A percentile compares a stretch with the other conserved stretches of the same genome.
Evolutionary conservation across 2,329 filamentous ascomycete species (phyloP).

Genomic region (Trichoderma gracile): DNA sequence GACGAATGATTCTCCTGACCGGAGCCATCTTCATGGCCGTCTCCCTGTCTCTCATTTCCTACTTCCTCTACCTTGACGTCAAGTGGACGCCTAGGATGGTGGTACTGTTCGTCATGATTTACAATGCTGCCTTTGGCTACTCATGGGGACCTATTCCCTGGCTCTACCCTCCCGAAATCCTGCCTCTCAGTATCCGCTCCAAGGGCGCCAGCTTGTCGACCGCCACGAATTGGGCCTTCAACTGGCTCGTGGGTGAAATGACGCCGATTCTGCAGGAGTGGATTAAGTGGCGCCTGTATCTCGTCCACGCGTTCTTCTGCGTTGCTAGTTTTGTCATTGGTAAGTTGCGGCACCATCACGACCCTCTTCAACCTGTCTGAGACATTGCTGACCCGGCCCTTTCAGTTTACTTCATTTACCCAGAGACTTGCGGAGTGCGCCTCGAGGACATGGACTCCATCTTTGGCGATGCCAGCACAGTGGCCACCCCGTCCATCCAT

Average conservation of each 20-base stretch:
- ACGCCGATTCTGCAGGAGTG: slow-evolving; percentile 89
- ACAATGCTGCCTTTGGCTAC: slow-evolving; percentile 95
- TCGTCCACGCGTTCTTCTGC: slow-evolving; percentile 96
- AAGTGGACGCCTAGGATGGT: slow-evolving; percentile 76
- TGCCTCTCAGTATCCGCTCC: slow-evolving; percentile 92
- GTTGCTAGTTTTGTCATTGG: slow-evolving; percentile 93
- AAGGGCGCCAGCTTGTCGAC: slow-evolving; percentile 97
- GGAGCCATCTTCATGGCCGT: slow-evolving; percentile 88
- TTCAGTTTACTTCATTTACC: slow-evolving; percentile 93
- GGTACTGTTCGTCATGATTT: slow-evolving; percentile 95
- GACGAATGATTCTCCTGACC: slow-evolving; percentile 83
- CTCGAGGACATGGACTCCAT: slow-evolving; percentile 95
- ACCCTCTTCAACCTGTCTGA: not conserved
- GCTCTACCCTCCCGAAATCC: slow-evolving; percentile 97
- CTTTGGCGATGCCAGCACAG: slow-evolving; percentile 89
- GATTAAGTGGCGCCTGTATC: slow-evolving; percentile 91
- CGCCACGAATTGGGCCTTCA: slow-evolving; percentile 96
- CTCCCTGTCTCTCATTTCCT: slow-evolving; percentile 85
- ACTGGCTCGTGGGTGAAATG: slow-evolving; percentile 94
- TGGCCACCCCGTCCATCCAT: slow-evolving; percentile 74
- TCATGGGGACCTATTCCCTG: slow-evolving; percentile 96
- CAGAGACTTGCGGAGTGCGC: slow-evolving; percentile 91
- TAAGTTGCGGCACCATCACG: slow-evolving; percentile 52
- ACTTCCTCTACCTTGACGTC: slow-evolving; percentile 90
- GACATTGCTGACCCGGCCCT: slow-evolving; percentile 1